phyloP scores from a whole-genome alignment of 2,329 filamentous ascomycete genomes.

The Parascedosporium putredinis region DNA sequence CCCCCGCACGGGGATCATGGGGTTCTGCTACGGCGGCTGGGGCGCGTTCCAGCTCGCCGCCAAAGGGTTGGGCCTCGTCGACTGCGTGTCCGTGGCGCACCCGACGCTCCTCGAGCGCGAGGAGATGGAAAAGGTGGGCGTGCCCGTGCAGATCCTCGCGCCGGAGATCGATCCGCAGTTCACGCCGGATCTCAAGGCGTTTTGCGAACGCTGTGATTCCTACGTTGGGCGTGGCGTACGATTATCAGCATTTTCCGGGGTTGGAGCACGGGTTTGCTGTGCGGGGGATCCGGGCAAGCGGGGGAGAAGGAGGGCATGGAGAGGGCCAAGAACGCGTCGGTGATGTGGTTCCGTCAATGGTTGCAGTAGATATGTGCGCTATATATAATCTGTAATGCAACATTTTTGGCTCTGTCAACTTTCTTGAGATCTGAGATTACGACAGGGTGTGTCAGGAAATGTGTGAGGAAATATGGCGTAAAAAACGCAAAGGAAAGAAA shows the following conservation, averaged over 20 bases:
- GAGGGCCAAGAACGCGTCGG: constrained; percentile 8
- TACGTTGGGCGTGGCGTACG: constrained; percentile 7
- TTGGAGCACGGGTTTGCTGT: constrained; percentile 8
- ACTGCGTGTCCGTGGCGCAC: constrained; percentile 33
- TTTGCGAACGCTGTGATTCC: neutral
- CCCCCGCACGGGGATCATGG: constrained; percentile 30
- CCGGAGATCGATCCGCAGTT: constrained; percentile 34
- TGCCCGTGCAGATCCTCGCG: constrained; percentile 41
- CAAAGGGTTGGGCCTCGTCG: constrained; percentile 28
- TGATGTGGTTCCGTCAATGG: neutral
- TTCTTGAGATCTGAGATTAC: no score
- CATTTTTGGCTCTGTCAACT: no score
- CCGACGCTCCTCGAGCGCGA: constrained; percentile 29
- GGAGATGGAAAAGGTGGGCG: constrained; percentile 34
- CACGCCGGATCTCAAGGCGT: constrained; percentile 29
- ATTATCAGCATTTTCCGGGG: constrained; percentile 11
- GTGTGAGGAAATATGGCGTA: no score
- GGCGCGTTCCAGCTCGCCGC: constrained; percentile 34
- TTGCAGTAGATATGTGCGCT: neutral
- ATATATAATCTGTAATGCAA: no score
- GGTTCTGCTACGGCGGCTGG: constrained; percentile 44
- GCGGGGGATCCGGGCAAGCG: constrained; percentile 5
- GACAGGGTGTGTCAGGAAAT: no score
- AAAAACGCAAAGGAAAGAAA: no score
- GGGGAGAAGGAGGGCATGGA: constrained; percentile 9